Conservation (phyloP, 495 filamentous ascomycete genomes). For the Neurospora sp. region DNA sequence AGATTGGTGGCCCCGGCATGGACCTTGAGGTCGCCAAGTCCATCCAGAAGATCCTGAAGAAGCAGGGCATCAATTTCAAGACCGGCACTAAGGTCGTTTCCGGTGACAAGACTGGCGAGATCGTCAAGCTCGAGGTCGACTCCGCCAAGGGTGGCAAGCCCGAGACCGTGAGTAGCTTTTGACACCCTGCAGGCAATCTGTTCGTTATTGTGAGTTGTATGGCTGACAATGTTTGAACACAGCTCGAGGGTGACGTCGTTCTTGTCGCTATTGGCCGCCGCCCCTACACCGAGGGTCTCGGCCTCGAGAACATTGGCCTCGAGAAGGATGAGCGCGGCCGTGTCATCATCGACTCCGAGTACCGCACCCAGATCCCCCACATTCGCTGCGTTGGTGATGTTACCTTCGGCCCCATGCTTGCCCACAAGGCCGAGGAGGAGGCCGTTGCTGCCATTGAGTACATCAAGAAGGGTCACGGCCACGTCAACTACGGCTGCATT, state of each 20-base stretch:
- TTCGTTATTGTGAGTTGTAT: background rate
- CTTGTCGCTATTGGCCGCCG: slow-evolving; percentile 94
- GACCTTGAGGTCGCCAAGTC: slow-evolving; percentile 87
- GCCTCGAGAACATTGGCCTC: slow-evolving; percentile 86
- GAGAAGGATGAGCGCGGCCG: slow-evolving; percentile 91
- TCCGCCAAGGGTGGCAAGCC: slow-evolving; percentile 93
- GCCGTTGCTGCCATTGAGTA: slow-evolving; percentile 89
- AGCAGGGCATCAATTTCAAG: slow-evolving; percentile 99
- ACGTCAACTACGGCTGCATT: slow-evolving; percentile 98
- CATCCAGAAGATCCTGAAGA: slow-evolving; percentile 83
- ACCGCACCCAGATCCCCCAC: slow-evolving; percentile 92
- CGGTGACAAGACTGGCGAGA: slow-evolving; percentile 70
- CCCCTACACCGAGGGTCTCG: slow-evolving; percentile 85
- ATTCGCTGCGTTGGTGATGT: slow-evolving; percentile 94
- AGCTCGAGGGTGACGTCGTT: slow-evolving; percentile 93
- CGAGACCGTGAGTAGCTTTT: slow-evolving; percentile 55
- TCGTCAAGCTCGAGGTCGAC: slow-evolving; percentile 73
- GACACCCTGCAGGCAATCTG: background rate
- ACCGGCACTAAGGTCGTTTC: slow-evolving; percentile 86
- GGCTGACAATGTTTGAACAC: slow-evolving; percentile 9
- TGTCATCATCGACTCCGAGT: slow-evolving; percentile 94
- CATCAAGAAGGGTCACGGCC: slow-evolving; percentile 93
- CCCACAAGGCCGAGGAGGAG: slow-evolving; percentile 99
- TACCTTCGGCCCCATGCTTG: slow-evolving; percentile 98
- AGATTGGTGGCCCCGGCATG: slow-evolving; percentile 98